Conservation (phyloP, 257 asterid species). For the Ehretia macrophylla region DNA sequence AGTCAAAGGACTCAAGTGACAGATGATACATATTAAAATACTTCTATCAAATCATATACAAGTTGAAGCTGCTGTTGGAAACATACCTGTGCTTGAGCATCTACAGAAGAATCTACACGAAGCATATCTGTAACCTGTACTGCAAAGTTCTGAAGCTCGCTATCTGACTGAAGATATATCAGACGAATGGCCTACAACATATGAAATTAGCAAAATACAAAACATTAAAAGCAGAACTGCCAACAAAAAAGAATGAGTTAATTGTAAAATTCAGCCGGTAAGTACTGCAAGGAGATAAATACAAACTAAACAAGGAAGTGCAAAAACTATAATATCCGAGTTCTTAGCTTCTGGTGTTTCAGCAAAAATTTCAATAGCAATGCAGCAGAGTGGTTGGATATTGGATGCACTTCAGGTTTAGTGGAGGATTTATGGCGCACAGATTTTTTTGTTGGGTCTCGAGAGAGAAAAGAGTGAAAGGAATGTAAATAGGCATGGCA, state of each 20-base stretch:
- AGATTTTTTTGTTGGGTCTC: too few species aligned
- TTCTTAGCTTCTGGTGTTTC: too few species aligned
- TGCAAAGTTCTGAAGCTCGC: constrained; percentile 77
- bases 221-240: neutral
- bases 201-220: constrained; percentile 9
- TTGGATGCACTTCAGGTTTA: too few species aligned
- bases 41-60: neutral
- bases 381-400: too few species aligned
- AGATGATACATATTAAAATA: neutral
- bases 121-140: constrained; percentile 84
- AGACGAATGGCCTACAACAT: constrained; percentile 72
- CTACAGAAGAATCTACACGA: constrained; percentile 53
- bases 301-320: too few species aligned
- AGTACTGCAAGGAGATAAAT: neutral
- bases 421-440: too few species aligned
- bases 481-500: too few species aligned
- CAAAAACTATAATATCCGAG: too few species aligned
- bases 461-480: too few species aligned
- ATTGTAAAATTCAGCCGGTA: neutral
- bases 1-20: neutral
- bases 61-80: constrained; percentile 11
- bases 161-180: constrained; percentile 84
- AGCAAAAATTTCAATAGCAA: too few species aligned
- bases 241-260: neutral
- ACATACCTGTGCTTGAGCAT: constrained; percentile 95